phyloP scores from a whole-genome alignment of 2,329 filamentous ascomycete species.

The Fusarium sp. region DNA sequence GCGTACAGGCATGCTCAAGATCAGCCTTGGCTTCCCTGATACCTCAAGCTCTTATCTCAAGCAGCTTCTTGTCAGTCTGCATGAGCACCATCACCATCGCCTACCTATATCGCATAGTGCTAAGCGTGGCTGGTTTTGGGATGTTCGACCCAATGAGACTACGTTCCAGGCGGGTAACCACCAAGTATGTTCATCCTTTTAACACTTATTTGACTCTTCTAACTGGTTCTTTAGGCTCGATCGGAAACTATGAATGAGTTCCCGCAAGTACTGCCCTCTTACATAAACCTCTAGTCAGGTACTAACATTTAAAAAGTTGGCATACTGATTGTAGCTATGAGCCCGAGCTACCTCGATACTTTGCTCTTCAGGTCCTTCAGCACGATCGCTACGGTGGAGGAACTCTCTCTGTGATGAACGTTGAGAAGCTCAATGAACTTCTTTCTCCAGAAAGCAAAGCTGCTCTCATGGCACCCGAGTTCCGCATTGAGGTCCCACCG shows the following conservation, averaged over 20 bases:
- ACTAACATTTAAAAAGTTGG: slow-evolving; percentile 41
- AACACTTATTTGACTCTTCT: background rate
- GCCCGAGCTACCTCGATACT: slow-evolving; percentile 50
- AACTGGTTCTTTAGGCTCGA: background rate
- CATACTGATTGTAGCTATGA: slow-evolving; percentile 60
- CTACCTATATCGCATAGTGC: slow-evolving; percentile 56
- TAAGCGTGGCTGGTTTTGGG: slow-evolving; percentile 58
- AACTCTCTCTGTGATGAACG: slow-evolving; percentile 53
- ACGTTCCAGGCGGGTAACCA: slow-evolving; percentile 47
- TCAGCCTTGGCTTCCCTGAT: slow-evolving; percentile 50
- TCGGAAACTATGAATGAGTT: slow-evolving; percentile 56
- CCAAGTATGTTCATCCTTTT: slow-evolving; percentile 49
- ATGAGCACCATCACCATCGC: slow-evolving; percentile 49
- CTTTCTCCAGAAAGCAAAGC: slow-evolving; percentile 42
- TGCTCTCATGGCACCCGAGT: slow-evolving; percentile 46
- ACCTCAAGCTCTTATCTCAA: slow-evolving; percentile 50
- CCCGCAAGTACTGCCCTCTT: slow-evolving; percentile 26
- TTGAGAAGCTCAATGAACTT: slow-evolving; percentile 42
- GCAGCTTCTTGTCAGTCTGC: slow-evolving; percentile 48
- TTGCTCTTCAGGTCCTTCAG: slow-evolving; percentile 56
- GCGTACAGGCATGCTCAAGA: slow-evolving; percentile 50
- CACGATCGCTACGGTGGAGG: slow-evolving; percentile 55
- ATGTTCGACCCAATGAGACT: slow-evolving; percentile 49
- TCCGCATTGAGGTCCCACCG: slow-evolving; percentile 47
- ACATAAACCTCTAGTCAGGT: too few species aligned